Evolutionary conservation across 495 filamentous ascomycete genomes (phyloP), one percentile per base, ranked within the genome.

Genomic region (Gamarada debralockiae): DNA sequence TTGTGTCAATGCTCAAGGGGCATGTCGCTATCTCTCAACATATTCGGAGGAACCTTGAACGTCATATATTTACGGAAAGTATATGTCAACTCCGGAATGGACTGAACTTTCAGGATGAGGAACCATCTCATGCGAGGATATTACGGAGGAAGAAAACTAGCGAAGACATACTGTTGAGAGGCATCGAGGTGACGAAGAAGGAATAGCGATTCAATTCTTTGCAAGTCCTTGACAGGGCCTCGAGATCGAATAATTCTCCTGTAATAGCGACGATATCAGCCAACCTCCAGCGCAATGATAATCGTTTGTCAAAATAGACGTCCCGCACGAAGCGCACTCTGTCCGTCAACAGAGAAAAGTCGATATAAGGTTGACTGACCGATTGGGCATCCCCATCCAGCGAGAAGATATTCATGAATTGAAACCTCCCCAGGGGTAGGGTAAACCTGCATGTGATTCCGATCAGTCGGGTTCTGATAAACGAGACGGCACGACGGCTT

Each of bases 241-340:
- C 78, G 18, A 81, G 58, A 65, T 83, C 76, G 60, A 78, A 82
- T 53, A 81, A 58, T 65, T 84, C 80, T 0, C 79, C 79, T 59
- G 12, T 48, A 10, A 20, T 15, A 13, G 42, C 15, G 21, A 9
- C 5, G 31, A 4, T 1, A 20, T 22, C 21, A 23, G 33, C 21
- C 3, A 20, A 9, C 15, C 20, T 20, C 22, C 40, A 12, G 13
- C 15, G 17, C 2, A 24, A 3, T 23, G 23, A n/a, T n/a, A n/a
- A n/a, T n/a, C n/a, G n/a, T n/a, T n/a, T n/a, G n/a, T n/a, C n/a
- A n/a, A n/a, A n/a, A n/a, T n/a, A n/a, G n/a, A n/a, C n/a, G n/a
- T n/a, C n/a, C n/a, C n/a, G n/a, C n/a, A n/a, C n/a, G n/a, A n/a
- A n/a, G n/a, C n/a, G n/a, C n/a, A n/a, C n/a, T n/a, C n/a, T n/a